Evolutionary conservation across 2,329 filamentous ascomycete species (phyloP), one percentile per base, ranked within the genome.

Genomic region (Arthrobotrys sphaeroides): DNA sequence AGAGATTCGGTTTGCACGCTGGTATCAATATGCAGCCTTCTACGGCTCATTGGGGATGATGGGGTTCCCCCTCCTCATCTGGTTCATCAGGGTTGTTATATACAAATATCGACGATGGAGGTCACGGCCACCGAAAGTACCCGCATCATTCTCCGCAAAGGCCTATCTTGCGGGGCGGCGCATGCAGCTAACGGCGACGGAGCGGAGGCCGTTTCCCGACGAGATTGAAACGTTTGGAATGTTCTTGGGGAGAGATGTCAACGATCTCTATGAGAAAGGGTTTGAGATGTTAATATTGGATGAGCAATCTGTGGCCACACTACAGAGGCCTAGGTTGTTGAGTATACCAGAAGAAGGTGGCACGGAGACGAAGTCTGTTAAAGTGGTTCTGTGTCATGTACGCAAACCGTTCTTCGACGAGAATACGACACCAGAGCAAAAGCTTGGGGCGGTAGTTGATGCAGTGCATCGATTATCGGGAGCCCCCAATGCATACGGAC

Each of bases 281-380:
- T 75, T 75, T 33, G 72, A 75, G 38, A 26, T 75, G 28, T 55
- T 75, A 28, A 65, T 75, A 49, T 43, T 75, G 28, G 72, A 75
- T 18, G 72, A 75, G n/a, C 59, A 68, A 26, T 26, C 64, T 24
- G 47, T 75, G 28, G 38, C 57, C 26, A 75, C 64, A 20, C 31
- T 70, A 16, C 72, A 69, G 40, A 49, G 72, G n/a, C 72, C 64
- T 9, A 59, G 65, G 18, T 9, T 75, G n/a, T 64, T 47, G 2
- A 75, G 72, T 65, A 75, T 75, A 24, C 72, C 72, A 1, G 72
- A 75, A 16, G 72, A 69, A 43, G 42, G 57, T 13, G 31, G 26
- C 1, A 24, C 31, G 18, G 12, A 42, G 3, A 33, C 36, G 7
- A 75, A 75, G 28, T 57, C 47, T 1, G 59, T 70, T n/a, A 69